Percentiles rank a stretch among this genome's conserved stretches.
These are phyloP conservation scores for Piper betle DNA, from an alignment of 164 flowering plant genomes.

Conservation along the genomic window DNA sequence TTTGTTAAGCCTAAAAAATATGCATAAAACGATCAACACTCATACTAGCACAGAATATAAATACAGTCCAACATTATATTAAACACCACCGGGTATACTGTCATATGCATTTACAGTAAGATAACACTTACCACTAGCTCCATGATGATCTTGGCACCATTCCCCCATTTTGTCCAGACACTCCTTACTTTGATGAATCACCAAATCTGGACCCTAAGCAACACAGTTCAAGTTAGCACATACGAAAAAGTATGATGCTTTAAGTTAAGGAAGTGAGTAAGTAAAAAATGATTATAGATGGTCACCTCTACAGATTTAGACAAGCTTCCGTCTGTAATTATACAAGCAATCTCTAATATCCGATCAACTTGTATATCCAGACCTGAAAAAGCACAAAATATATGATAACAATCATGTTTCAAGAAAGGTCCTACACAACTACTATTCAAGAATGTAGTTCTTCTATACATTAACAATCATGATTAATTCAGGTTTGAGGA, in stretches of 20 bases:
- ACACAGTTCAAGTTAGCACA: neutral
- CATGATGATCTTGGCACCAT: conserved; percentile 89
- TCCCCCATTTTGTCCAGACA: conserved; percentile 87
- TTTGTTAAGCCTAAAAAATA: conserved; percentile 57
- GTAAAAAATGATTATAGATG: neutral
- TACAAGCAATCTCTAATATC: conserved; percentile 93
- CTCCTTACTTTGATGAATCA: conserved; percentile 72
- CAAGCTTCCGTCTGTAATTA: conserved; percentile 81
- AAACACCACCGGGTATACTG: neutral
- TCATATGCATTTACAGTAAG: neutral
- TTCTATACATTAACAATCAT: no score
- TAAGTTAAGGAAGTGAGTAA: neutral
- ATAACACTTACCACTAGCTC: conserved; percentile 59
- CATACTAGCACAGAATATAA: neutral
- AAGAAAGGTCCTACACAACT: neutral
- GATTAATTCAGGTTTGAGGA: no score
- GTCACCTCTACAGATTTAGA: conserved; percentile 64
- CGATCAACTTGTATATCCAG: conserved; percentile 70
- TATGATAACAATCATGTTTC: neutral
- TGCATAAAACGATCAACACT: neutral
- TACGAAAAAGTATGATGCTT: neutral
- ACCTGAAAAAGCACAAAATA: conserved; percentile 26
- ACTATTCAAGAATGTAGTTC: no score
- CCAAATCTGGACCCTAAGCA: conserved; percentile 85
- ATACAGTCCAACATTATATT: neutral